Percentiles rank a stretch among this genome's conserved stretches.
Conservation (phyloP, 345 rosid genomes). For the Rubroshorea leprosula region DNA sequence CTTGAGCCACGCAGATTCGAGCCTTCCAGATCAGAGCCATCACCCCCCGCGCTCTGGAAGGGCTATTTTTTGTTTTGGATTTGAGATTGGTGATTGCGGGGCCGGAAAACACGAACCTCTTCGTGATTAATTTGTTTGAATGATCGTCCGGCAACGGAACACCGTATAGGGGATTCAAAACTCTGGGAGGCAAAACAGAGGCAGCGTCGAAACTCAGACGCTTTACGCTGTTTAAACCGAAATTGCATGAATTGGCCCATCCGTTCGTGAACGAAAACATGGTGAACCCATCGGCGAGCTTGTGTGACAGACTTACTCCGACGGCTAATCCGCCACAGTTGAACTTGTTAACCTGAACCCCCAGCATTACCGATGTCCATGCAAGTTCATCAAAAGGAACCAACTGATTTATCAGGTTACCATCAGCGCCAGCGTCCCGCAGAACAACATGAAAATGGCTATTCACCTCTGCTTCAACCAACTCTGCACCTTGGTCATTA, state of each 20-base stretch:
- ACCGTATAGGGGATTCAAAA: too few species aligned
- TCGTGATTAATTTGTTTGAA: constrained; percentile 2
- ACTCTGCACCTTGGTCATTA: constrained; percentile 26
- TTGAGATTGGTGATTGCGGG: constrained; percentile 13
- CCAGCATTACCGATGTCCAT: constrained; percentile 6
- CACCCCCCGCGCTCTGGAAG: constrained; percentile 22
- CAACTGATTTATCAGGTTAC: constrained; percentile 10
- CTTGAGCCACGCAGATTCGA: background rate
- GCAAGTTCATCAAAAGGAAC: constrained; percentile 4
- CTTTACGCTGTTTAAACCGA: background rate
- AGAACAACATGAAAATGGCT: constrained; percentile 11
- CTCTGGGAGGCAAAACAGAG: constrained; percentile 15
- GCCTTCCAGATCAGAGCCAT: constrained; percentile 23
- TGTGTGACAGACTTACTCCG: constrained; percentile 14
- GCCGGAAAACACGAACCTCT: constrained; percentile 16
- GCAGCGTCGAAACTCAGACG: constrained; percentile 15
- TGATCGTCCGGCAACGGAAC: background rate
- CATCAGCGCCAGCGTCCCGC: background rate
- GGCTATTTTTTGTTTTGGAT: background rate
- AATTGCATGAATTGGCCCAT: constrained; percentile 21
- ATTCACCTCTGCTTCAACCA: constrained; percentile 17
- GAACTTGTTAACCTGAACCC: constrained; percentile 20
- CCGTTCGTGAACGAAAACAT: constrained; percentile 9
- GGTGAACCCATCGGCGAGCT: constrained; percentile 21
- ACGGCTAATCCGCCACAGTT: constrained; percentile 24